phyloP scores from a whole-genome alignment of 495 filamentous ascomycete species.

The Penicillium alfredii region DNA sequence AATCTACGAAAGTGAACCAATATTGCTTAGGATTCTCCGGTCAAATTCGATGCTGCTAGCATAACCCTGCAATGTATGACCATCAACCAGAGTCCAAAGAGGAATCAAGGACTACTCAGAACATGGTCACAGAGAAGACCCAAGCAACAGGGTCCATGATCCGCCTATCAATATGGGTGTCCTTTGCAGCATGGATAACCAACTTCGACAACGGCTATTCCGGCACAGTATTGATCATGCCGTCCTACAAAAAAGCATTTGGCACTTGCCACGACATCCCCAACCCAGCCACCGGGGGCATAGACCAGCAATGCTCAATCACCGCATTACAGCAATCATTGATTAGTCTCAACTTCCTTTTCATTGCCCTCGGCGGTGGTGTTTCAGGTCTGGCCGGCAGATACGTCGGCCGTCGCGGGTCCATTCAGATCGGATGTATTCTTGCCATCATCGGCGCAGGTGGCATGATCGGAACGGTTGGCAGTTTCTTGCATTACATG shows the following conservation, averaged over 20 bases:
- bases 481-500: slow-evolving; percentile 25
- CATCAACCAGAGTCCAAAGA: too few relatives aligned
- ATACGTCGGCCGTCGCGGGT: slow-evolving; percentile 17
- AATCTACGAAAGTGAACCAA: too few relatives aligned
- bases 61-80: too few relatives aligned
- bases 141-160: slow-evolving; percentile 18
- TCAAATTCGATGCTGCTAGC: too few relatives aligned
- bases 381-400: slow-evolving; percentile 17
- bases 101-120: too few relatives aligned
- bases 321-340: slow-evolving; percentile 25
- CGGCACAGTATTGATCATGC: slow-evolving; percentile 24
- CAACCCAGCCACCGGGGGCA: slow-evolving; percentile 6
- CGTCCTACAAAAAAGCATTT: slow-evolving; percentile 20
- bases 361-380: slow-evolving; percentile 21
- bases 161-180: slow-evolving; percentile 19
- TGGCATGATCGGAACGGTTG: slow-evolving; percentile 22
- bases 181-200: slow-evolving; percentile 23
- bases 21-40: not conserved
- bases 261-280: slow-evolving; percentile 17
- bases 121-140: not conserved
- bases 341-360: slow-evolving; percentile 25
- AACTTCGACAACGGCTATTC: slow-evolving; percentile 26
- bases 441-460: slow-evolving; percentile 20
- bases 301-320: slow-evolving; percentile 13
- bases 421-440: slow-evolving; percentile 18